Evolutionary conservation across 2,329 filamentous ascomycete genomes (phyloP), one percentile per base, ranked within the genome.

Genomic region (Alternaria gansuensis): DNA sequence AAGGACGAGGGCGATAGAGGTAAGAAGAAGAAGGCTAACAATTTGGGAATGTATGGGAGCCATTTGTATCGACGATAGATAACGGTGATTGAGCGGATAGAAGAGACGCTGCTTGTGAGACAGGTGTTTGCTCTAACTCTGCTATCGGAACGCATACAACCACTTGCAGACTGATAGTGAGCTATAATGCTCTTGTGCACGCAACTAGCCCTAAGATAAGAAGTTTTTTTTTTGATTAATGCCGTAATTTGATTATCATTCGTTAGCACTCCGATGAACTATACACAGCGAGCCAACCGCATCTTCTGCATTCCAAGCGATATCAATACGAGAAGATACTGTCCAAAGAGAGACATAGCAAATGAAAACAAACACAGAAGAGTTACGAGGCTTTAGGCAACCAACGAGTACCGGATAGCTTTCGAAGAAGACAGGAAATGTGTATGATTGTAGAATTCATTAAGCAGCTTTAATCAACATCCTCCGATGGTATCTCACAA

Each of bases 401-500:
- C 17, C 2, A 17, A 17, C 17, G 17, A 17, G 17, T 39, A 39
- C 4, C 5, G 17, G 10, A 21, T 11, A 39, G 7, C n/a, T 39
- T 39, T n/a, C 0, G 6, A 24, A 11, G 1, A 14, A 29, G 11
- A 10, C 29, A 34, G 8, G 0, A n/a, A 14, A 11, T 23, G 29
- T 46, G 21, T 34, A 46, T 34, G 31, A 17, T 11, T 29, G 10
- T 46, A 5, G 24, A 24, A 11, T 9, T 34, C 46, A 14, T 37
- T 0, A 9, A 14, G 40, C 7, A 29, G 4, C 3, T 14, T 58
- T 8, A 58, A 58, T 58, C 55, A 36, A 58, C 55, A 28, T 46
- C 43, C 17, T 58, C 55, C 13, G 44, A 46, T 33, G 44, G 36
- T 37, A 58, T 54, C 26, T 50, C 48, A 21, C 33, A 39, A 3